Conservation (phyloP, 441 rosid genomes). For the Arabidopsis lyrata region DNA sequence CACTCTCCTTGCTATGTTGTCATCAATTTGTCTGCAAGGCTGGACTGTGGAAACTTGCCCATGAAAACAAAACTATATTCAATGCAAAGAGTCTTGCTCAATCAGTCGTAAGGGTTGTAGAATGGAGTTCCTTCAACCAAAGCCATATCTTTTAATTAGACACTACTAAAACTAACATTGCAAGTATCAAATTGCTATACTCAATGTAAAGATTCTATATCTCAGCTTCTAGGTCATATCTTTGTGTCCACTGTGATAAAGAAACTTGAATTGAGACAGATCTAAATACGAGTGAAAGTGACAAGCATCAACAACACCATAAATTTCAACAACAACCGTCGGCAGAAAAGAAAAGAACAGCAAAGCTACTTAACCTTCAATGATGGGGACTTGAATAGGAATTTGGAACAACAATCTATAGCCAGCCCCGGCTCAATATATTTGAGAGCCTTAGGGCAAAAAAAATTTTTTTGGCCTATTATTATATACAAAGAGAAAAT, state of each 20-base stretch:
- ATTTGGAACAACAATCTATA: not conserved
- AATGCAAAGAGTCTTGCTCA: no score
- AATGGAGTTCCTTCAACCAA: not conserved
- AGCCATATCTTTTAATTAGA: not conserved
- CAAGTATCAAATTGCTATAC: not conserved
- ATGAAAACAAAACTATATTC: no score
- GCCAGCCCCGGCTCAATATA: no score
- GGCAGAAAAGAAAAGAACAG: not conserved
- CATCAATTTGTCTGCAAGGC: no score
- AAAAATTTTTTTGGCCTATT: no score
- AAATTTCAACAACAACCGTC: not conserved
- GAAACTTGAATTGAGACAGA: not conserved
- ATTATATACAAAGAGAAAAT: no score
- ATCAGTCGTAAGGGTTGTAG: no score
- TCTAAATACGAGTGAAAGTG: not conserved
- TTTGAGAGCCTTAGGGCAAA: no score
- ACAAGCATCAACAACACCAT: not conserved
- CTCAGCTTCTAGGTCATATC: not conserved
- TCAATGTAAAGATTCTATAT: not conserved
- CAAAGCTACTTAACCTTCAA: not conserved
- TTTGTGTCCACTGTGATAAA: not conserved
- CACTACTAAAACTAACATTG: not conserved
- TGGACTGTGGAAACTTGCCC: no score
- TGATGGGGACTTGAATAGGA: not conserved
- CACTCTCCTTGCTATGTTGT: no score